Base-by-base conservation (phyloP, 2,329 filamentous ascomycete species). In the Cordyceps pruinosa region DNA sequence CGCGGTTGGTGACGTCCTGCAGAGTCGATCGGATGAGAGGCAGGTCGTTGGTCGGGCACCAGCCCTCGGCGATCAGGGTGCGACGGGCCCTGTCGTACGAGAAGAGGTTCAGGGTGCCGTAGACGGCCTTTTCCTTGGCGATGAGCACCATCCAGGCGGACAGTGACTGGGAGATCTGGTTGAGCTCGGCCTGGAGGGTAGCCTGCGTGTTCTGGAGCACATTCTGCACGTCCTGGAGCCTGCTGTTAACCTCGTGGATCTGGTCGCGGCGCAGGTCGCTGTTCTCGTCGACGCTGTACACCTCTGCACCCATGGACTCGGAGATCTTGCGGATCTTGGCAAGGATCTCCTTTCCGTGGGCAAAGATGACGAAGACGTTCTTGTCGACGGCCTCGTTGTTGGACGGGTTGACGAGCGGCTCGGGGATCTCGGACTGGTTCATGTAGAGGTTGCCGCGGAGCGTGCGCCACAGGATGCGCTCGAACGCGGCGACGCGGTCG, bases 341-440 rank as follows among this genome's bases (percentile, higher is more conserved):
- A 66, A 99, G 86, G 65, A 99, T 96, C 74, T 97, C 93, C 75
- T 96, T 96, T 69, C 94, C 94, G 68, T 99, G 94, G 13, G 94
- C 94, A 66, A 99, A 99, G 72, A 99, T 99, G 68, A 99, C 93
- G 68, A 99, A 99, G 57, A 99, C 94, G 66, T 97, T 99, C 85
- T 99, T 99, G 78, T 88, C 85, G 65, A 95, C 82, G 62, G 89
- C 81, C 75, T 97, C 93, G 71, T 97, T 97, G 76, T 85, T 96
- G 69, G 88, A 82, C 17, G 94, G 93, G 72, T 99, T 90, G 70
- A 96, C 81, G 65, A 99, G 87, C 37, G 90, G 85, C 71, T 99
- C 93, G 8, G 91, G 87, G 61, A 99, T 99, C 79, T 99, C 94
- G 41, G 93, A 93, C 78, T 99, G 95, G 75, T 99, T 99, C 94